Evolutionary conservation across 2,329 filamentous ascomycete species (phyloP), one percentile per base, ranked within the genome.

Genomic region (Tolypocladium tropicale): DNA sequence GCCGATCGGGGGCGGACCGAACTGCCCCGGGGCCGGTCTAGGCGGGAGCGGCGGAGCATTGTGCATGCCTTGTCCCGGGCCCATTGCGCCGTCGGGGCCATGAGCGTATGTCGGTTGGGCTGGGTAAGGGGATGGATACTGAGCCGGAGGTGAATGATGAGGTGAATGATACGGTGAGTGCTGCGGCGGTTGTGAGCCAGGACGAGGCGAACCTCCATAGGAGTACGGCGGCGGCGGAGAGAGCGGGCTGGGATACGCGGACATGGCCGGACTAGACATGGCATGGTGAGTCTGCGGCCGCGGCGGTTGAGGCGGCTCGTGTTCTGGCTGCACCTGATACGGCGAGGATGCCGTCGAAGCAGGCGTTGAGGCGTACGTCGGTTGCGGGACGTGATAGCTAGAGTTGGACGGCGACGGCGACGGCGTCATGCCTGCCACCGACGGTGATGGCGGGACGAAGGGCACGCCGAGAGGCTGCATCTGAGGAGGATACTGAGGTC

Each of bases 331-430:
- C 4, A 25, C 25, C 21, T 43, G 52, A 18, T 53, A 37, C 12
- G 54, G 58, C 6, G 56, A 56, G 18, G 23, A 28, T 5, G 30
- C 28, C 6, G 50, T 25, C 25, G 57, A 37, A 18, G 56, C 21
- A 36, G 53, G 46, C 14, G 52, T 52, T 3, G 58, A 33, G 32
- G 57, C 58, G 56, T 59, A 61, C 2, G 58, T 61, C 34, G 53
- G 53, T 32, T 54, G 59, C 4, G 53, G 54, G 5, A 53, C 34
- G 37, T 49, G 23, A 37, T 58, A 53, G 14, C 56, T 41, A 25
- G 50, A 49, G 16, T 54, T 53, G 5, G 34, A n/a, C 7, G 54
- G 54, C 37, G 51, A 55, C 12, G 33, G 43, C 32, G 46, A 21
- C 14, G 52, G 28, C 25, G 37, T 16, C 52, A 53, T 43, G 16